phyloP scores from a whole-genome alignment of 108 stramenopile genomes.

The Skeletonema menzelii region DNA sequence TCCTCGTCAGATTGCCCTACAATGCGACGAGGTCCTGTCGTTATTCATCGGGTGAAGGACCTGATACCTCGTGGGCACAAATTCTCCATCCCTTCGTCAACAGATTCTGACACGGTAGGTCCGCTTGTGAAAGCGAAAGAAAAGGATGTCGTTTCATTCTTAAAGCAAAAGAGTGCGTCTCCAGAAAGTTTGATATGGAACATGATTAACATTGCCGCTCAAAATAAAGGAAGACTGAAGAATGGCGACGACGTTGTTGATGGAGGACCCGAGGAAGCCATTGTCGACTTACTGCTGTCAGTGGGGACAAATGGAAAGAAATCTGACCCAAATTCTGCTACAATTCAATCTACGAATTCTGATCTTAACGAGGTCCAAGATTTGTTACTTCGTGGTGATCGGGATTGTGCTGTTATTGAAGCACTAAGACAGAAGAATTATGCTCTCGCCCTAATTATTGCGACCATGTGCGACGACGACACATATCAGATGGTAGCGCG shows the following conservation, averaged over 20 bases:
- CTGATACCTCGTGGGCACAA: constrained; percentile 32
- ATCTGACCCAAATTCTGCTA: neutral
- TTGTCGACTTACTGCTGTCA: constrained; percentile 66
- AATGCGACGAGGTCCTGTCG: constrained; percentile 46
- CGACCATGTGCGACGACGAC: constrained; percentile 61
- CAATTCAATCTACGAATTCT: constrained; percentile 1
- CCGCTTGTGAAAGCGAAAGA: constrained; percentile 36
- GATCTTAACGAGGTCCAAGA: constrained; percentile 48
- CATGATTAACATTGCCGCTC: constrained; percentile 69
- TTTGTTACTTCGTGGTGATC: constrained; percentile 62
- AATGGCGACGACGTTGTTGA: constrained; percentile 63
- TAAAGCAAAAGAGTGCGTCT: constrained; percentile 37
- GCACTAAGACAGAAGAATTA: constrained; percentile 63
- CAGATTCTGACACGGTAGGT: constrained; percentile 14
- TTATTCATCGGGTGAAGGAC: constrained; percentile 38
- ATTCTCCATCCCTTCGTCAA: constrained; percentile 49
- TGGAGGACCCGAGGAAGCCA: constrained; percentile 60
- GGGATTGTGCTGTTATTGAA: constrained; percentile 67
- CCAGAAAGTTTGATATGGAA: constrained; percentile 67
- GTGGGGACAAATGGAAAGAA: constrained; percentile 11
- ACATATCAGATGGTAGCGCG: constrained; percentile 64
- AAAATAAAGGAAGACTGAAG: constrained; percentile 62
- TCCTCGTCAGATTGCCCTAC: constrained; percentile 2
- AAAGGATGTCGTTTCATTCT: constrained; percentile 47
- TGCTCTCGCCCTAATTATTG: constrained; percentile 79